A percentile compares a stretch with the other conserved stretches of the same genome.
These are phyloP conservation scores for Tylopilus cervinicoccineus DNA, from an alignment of 768 basidiomycete species.

Conservation along the genomic window DNA sequence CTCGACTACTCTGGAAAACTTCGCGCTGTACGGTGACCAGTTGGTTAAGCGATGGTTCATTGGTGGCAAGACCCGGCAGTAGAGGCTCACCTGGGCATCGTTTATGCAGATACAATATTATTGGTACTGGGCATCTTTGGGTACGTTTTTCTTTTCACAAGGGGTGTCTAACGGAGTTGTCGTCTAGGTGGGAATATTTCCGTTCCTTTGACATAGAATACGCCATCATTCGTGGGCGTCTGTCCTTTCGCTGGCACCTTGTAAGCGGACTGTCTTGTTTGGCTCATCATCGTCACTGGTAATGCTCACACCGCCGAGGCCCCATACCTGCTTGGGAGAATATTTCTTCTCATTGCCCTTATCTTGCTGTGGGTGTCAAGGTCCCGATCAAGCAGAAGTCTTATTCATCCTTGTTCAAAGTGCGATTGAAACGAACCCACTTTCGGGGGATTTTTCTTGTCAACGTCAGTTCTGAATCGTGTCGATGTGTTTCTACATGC, in stretches of 20 bases:
- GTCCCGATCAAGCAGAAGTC: too few species aligned
- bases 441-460: constrained; percentile 1
- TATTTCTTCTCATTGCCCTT: constrained; percentile 10
- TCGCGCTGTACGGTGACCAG: neutral
- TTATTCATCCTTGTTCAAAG: constrained; percentile 1
- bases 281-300: neutral
- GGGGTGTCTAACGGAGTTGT: neutral
- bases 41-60: constrained; percentile 9
- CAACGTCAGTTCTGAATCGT: constrained; percentile 15
- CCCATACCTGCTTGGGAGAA: constrained; percentile 24
- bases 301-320: constrained; percentile 6
- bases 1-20: too few species aligned
- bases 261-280: constrained; percentile 11
- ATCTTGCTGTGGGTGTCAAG: constrained; percentile 11
- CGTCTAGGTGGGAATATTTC: constrained; percentile 24
- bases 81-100: neutral
- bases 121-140: constrained; percentile 16
- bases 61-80: constrained; percentile 16
- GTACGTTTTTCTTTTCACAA: constrained; percentile 6
- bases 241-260: constrained; percentile 25
- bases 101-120: constrained; percentile 5
- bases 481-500: neutral
- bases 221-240: constrained; percentile 15
- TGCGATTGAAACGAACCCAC: neutral
- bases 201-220: constrained; percentile 17